Evolutionary conservation across 176 grass and related monocot species (phyloP).

Genomic region (Eleusine coracana): DNA sequence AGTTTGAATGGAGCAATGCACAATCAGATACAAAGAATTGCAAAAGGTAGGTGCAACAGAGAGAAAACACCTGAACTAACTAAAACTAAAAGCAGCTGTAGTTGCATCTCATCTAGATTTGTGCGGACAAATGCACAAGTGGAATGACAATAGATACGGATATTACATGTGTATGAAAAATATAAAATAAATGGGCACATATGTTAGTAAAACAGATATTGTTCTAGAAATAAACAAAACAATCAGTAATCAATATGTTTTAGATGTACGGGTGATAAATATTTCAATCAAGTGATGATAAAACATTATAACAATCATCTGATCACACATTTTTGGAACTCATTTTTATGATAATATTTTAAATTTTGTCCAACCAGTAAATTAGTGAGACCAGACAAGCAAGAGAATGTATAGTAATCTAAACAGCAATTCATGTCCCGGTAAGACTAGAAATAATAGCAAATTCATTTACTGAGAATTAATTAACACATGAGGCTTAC

Average conservation of each 20-base stretch:
- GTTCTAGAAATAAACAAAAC: too few species aligned
- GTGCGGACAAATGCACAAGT: not conserved
- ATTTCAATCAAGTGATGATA: not conserved
- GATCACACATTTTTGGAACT: not conserved
- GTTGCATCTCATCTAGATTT: not conserved
- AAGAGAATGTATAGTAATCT: not conserved
- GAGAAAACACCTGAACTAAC: slow-evolving; percentile 8
- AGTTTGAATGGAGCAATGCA: slow-evolving; percentile 9
- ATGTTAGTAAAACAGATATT: not conserved
- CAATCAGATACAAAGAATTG: not conserved
- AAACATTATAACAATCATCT: slow-evolving; percentile 7
- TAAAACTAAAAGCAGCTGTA: not conserved
- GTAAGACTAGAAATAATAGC: not conserved
- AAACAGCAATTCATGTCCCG: not conserved
- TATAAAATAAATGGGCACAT: not conserved
- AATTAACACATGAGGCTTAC: not conserved
- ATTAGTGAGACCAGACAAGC: not conserved
- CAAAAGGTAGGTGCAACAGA: not conserved
- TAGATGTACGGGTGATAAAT: not conserved
- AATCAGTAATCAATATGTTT: too few species aligned
- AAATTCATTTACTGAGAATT: slow-evolving; percentile 8
- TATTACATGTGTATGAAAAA: not conserved
- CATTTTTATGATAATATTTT: not conserved
- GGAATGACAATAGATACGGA: not conserved
- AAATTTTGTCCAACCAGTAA: not conserved